phyloP scores from a whole-genome alignment of 2,329 filamentous ascomycete genomes.

The Chalaropsis ovoidea region DNA sequence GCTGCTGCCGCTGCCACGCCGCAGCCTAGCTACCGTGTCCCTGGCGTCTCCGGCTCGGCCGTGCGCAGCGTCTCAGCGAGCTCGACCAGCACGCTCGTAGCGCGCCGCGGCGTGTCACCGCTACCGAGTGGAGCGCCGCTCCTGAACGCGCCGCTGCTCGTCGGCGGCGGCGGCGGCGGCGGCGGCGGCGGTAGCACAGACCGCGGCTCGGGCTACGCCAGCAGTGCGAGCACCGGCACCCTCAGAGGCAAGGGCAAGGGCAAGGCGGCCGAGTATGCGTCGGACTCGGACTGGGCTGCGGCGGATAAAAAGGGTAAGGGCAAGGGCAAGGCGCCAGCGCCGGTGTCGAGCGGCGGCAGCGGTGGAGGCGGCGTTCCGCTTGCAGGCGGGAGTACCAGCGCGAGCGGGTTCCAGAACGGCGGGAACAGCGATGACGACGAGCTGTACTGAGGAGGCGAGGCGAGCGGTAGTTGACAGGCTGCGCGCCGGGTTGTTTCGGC shows the following conservation, averaged over 20 bases:
- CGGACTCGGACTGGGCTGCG: constrained; percentile 31
- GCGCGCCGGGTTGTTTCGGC: too few species aligned
- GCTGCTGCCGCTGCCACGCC: background rate
- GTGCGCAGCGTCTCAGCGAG: background rate
- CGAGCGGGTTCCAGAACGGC: constrained; percentile 41
- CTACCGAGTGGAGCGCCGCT: constrained; percentile 27
- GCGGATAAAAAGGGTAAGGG: constrained; percentile 45
- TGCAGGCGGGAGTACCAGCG: constrained; percentile 27
- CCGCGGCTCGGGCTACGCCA: constrained; percentile 16
- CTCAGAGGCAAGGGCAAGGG: constrained; percentile 17
- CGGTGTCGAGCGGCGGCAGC: background rate
- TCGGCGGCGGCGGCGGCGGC: background rate
- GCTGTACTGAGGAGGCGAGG: constrained; percentile 43
- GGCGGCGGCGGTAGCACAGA: background rate
- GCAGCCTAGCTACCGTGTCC: background rate
- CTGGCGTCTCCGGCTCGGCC: background rate
- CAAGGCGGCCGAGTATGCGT: constrained; percentile 4
- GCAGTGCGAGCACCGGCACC: constrained; percentile 21
- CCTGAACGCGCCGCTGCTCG: constrained; percentile 3
- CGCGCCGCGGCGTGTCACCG: constrained; percentile 27
- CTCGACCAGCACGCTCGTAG: background rate
- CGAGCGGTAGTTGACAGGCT: too few species aligned
- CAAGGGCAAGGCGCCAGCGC: constrained; percentile 40
- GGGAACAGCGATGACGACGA: constrained; percentile 49
- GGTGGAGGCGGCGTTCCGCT: background rate